phyloP scores from a whole-genome alignment of 2,329 filamentous ascomycete genomes.

The Aureobasidium uvarum region DNA sequence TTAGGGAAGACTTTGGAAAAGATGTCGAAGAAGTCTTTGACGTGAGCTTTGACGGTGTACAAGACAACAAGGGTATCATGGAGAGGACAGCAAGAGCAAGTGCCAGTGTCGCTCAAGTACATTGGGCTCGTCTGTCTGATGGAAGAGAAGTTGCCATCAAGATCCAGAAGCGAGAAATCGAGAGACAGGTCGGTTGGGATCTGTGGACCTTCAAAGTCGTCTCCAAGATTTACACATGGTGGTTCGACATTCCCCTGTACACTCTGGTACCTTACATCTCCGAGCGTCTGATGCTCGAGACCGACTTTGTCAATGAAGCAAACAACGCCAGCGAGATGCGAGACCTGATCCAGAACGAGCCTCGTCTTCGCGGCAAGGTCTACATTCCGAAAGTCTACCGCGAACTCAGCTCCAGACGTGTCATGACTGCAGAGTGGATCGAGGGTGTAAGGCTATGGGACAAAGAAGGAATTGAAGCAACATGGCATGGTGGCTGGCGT shows the following conservation, averaged over 20 bases:
- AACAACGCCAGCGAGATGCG: conserved; percentile 85
- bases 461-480: conserved; percentile 71
- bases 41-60: conserved; percentile 67
- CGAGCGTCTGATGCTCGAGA: conserved; percentile 88
- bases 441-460: conserved; percentile 93
- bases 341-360: conserved; percentile 69
- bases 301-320: conserved; percentile 91
- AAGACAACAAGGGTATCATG: conserved; percentile 59
- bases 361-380: conserved; percentile 71
- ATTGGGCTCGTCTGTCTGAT: conserved; percentile 84
- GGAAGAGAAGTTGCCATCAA: conserved; percentile 93
- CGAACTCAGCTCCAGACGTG: conserved; percentile 75
- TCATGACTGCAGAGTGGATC: conserved; percentile 97
- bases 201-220: conserved; percentile 92
- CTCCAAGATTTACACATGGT: conserved; percentile 75
- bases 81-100: conserved; percentile 71
- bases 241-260: conserved; percentile 92
- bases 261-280: conserved; percentile 88
- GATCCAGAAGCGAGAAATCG: conserved; percentile 94
- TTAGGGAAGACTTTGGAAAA: conserved; percentile 81
- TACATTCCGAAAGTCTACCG: conserved; percentile 85
- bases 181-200: conserved; percentile 88
- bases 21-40: conserved; percentile 89
- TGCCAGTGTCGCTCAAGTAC: conserved; percentile 93
- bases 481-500: conserved; percentile 76